A percentile compares a stretch with the other conserved stretches of the same genome.
Evolutionary conservation across 1,284 basidiomycete species (phyloP).

Genomic region (Omphalotus olearius): DNA sequence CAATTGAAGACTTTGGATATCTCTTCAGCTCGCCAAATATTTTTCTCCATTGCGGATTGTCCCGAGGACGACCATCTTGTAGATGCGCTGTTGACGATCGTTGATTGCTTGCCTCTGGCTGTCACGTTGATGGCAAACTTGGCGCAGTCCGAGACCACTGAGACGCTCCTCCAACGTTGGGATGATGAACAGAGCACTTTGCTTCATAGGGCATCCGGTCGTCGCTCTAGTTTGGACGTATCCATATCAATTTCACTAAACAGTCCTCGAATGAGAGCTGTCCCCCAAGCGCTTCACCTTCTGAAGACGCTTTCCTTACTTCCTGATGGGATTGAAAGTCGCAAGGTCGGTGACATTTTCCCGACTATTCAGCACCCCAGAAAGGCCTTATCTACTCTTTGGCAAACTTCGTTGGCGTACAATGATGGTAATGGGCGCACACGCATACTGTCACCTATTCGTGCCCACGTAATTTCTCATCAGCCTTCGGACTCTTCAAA

Average conservation of each 20-base stretch:
- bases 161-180: constrained; percentile 16
- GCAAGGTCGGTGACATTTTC: constrained; percentile 13
- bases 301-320: constrained; percentile 17
- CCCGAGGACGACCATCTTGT: constrained; percentile 17
- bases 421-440: constrained; percentile 16
- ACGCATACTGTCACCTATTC: too few relatives aligned
- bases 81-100: constrained; percentile 14
- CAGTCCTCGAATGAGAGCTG: constrained; percentile 16
- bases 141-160: constrained; percentile 15
- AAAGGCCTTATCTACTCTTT: too few relatives aligned
- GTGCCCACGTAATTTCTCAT: too few relatives aligned
- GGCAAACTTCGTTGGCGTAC: constrained; percentile 11
- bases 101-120: constrained; percentile 18
- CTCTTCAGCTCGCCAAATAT: constrained; percentile 14
- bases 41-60: constrained; percentile 10
- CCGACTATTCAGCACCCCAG: constrained; percentile 1
- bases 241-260: constrained; percentile 18
- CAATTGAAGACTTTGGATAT: constrained; percentile 12
- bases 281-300: constrained; percentile 16
- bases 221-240: constrained; percentile 14
- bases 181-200: constrained; percentile 17
- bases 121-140: constrained; percentile 17
- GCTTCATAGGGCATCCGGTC: constrained; percentile 13
- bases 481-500: constrained; percentile 10
- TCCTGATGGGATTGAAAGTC: constrained; percentile 12